phyloP scores from a whole-genome alignment of 345 rosid species.

The Hirschfeldia incana region DNA sequence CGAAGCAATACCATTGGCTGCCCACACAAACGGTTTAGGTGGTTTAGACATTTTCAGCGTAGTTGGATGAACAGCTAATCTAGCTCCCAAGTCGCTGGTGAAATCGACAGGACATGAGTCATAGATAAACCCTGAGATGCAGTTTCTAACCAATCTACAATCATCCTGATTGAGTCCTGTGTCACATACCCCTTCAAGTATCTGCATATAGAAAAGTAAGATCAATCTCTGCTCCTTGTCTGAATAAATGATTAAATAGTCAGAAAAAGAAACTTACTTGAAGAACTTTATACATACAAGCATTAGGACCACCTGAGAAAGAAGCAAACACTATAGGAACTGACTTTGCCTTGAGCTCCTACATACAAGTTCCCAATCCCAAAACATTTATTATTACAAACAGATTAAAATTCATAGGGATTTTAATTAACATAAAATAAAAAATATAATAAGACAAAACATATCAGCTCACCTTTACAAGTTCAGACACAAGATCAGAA shows the following conservation, averaged over 20 bases:
- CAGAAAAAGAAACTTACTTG: conserved; percentile 52
- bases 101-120: conserved; percentile 92
- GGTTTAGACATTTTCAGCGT: conserved; percentile 69
- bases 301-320: conserved; percentile 89
- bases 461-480: conserved; percentile 56
- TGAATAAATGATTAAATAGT: neutral
- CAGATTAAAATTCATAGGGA: neutral
- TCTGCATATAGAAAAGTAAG: conserved; percentile 51
- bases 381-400: neutral
- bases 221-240: neutral
- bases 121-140: conserved; percentile 73
- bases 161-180: conserved; percentile 64
- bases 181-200: conserved; percentile 63
- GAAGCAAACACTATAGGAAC: conserved; percentile 82
- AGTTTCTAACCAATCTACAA: conserved; percentile 62
- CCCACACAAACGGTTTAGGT: conserved; percentile 68
- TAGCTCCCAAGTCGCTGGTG: conserved; percentile 74
- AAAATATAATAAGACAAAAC: neutral
- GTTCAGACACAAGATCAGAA: conserved; percentile 55
- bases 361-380: conserved; percentile 17
- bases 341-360: conserved; percentile 78
- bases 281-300: conserved; percentile 91
- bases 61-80: conserved; percentile 75
- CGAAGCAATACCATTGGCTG: conserved; percentile 69
- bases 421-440: neutral